Base-by-base conservation (phyloP, 768 basidiomycete genomes). In the Lepiota brunneoincarnata region DNA sequence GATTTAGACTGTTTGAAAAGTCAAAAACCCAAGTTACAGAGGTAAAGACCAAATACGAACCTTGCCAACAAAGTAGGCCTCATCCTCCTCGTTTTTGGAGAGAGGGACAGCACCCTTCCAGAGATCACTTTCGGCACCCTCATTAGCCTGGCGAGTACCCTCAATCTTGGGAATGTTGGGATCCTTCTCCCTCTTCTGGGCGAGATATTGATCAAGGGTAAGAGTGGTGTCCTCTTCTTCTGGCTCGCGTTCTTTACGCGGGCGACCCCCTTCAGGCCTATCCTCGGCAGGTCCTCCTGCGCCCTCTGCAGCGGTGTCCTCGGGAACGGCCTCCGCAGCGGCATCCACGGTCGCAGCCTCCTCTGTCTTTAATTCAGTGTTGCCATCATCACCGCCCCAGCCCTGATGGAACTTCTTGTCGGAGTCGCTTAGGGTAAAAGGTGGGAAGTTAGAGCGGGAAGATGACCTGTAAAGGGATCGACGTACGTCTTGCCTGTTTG, bases 171-270 rank as follows among this genome's bases (percentile, higher is more conserved):
- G 90, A 42, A 93, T 69, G 63, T 70, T 64, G 41, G 77, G 58
- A 1, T 81, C 79, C 65, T 78, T 79, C 58, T 86, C 85, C 69
- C 82, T 84, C 69, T 88, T 77, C 72, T 92, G 84, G 61, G 92
- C 89, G 57, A 90, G 77, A 76, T 94, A 98, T 68, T 98, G 88
- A 47, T 97, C 95, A 66, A 94, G 80, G 38, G 95, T 95, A 64
- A 97, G 82, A 40, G 91, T 93, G 72, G 93, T 91, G 71, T 95
- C 93, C 68, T 93, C 91, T 66, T 94, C 92, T 61, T 94, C 93
- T 17, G 71, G 75, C 64, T 90, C 86, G 15, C 77, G 73, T 50
- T 85, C 81, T 61, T 71, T 79, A 66, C 77, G 66, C 62, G 70
- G 53, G 67, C 75, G 67, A 49, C 41, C 38, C 58, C 69, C 59